A percentile compares a stretch with the other conserved stretches of the same genome.
Conservation (phyloP, 2,329 filamentous ascomycete genomes). For the Cercospora beticola region DNA sequence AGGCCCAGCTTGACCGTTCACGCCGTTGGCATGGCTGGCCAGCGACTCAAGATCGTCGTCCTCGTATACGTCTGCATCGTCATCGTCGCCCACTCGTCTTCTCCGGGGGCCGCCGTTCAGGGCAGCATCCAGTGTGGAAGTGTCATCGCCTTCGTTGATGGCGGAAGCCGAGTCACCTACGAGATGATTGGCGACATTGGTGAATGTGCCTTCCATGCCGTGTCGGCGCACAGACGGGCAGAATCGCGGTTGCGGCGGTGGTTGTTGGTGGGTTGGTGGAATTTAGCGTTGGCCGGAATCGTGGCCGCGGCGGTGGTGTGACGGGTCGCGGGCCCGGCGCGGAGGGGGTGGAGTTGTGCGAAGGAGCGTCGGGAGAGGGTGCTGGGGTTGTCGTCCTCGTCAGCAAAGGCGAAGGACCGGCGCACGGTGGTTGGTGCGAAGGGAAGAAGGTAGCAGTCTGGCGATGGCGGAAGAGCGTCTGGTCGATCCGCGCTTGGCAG, state of each 20-base stretch:
- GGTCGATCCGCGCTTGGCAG: constrained; percentile 4
- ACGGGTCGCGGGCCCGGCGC: neutral
- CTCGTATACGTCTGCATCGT: constrained; percentile 77
- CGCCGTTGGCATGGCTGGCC: constrained; percentile 76
- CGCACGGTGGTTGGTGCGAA: constrained; percentile 4
- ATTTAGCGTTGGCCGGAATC: constrained; percentile 11
- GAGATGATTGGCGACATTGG: constrained; percentile 81
- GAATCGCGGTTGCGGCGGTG: constrained; percentile 13
- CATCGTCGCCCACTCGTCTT: constrained; percentile 82
- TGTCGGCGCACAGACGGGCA: constrained; percentile 10
- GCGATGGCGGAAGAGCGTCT: constrained; percentile 1
- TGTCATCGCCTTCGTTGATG: constrained; percentile 82
- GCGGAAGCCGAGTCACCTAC: constrained; percentile 80
- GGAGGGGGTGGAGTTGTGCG: neutral
- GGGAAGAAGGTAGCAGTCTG: neutral
- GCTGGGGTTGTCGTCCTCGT: constrained; percentile 14
- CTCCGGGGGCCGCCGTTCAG: constrained; percentile 68
- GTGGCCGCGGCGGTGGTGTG: constrained; percentile 5
- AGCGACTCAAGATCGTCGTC: constrained; percentile 68
- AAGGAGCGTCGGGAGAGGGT: neutral
- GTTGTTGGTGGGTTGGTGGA: constrained; percentile 10
- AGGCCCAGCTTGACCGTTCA: constrained; percentile 57
- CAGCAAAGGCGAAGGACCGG: constrained; percentile 10
- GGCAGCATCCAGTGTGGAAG: constrained; percentile 52
- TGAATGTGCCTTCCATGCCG: constrained; percentile 82